Evolutionary conservation across 805 yeast species (phyloP), one percentile per base, ranked within the genome.

Genomic region (Wickerhamomyces alni): DNA sequence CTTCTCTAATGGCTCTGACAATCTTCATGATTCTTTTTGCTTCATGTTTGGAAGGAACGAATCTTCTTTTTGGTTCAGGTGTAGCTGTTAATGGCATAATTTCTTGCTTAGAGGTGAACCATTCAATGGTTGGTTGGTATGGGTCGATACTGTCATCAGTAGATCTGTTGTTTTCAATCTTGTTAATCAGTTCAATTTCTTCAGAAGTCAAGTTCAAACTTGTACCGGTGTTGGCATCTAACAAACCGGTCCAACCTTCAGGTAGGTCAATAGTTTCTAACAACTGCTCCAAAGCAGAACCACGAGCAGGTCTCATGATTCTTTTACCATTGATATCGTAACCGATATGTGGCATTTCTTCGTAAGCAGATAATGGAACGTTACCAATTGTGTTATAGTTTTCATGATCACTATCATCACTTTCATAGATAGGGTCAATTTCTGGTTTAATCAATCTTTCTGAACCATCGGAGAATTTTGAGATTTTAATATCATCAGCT

Each of bases 261-360:
- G 99, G 99, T 47, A 93, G 70, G 45, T 93, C 99, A 44, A 93
- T 93, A 24, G 80, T 71, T 56, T 91, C 99, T 48, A 93, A 67
- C 46, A 93, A 72, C 54, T 82, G 84, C 56, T 93, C 98, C 48
- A 93, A 72, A 2, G 98, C 99, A 42, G 94, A 80, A 12, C 97
- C 96, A 54, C 87, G 83, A 9, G 98, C 99, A 11, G 99, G 99
- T 62, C 99, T 79, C 98, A 93, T 91, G 57, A 93, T 89, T 58
- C 99, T 78, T 60, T 89, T 91, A 55, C 99, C 99, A 59, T 93
- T 93, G 54, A 93, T 89, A 60, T 87, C 91, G 62, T 93, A 93
- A 42, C 99, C 98, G 44, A 93, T 79, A 59, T 93, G 99, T 1
- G 99, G 99, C 80, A 83, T 84, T 62, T 89, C 95, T 40, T 93